Evolutionary conservation across 2,329 filamentous ascomycete species (phyloP), one percentile per base, ranked within the genome.

Genomic region (Epicoccum sorghinum): DNA sequence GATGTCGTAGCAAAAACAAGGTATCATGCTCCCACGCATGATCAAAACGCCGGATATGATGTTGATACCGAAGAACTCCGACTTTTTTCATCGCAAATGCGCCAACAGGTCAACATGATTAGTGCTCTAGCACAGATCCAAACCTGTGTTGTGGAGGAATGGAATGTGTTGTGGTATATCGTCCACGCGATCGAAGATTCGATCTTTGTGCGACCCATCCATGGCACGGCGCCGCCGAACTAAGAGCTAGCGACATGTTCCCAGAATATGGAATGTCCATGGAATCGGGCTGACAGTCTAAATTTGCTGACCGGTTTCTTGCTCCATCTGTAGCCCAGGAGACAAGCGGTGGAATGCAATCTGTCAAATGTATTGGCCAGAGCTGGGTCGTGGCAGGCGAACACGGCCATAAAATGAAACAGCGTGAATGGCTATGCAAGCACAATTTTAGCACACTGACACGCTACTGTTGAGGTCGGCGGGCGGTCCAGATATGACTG

Each of bases 401-500:
- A 54, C 50, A 50, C 38, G 32, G 42, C 50, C 55, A 39, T 50
- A 39, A 49, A 61, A 44, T 45, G 52, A 45, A 55, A 55, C 50
- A 36, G 51, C 45, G 13, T 50, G 52, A 47, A 50, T 30, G 40
- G 61, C 61, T 49, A 52, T 58, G 64, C 57, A 59, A 53, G 42
- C 47, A 50, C 51, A 38, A 52, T 24, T 43, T 49, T 44, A 37
- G 55, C 47, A 53, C 12, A 47, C 37, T 36, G 41, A 45, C 32
- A 47, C 52, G 40, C 70, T 70, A 76, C 61, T 76, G 73, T 57
- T 75, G 72, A 25, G 78, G 78, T 58, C 75, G 73, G 51, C 78
- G 72, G 39, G 78, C 78, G 25, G 76, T 79, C 77, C 78, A 80
- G 57, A 80, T 75, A 65, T 79, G 77, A 65, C 78, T 80, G 50